Evolutionary conservation across 2,329 filamentous ascomycete genomes (phyloP).

Genomic region (Knufia petricola): DNA sequence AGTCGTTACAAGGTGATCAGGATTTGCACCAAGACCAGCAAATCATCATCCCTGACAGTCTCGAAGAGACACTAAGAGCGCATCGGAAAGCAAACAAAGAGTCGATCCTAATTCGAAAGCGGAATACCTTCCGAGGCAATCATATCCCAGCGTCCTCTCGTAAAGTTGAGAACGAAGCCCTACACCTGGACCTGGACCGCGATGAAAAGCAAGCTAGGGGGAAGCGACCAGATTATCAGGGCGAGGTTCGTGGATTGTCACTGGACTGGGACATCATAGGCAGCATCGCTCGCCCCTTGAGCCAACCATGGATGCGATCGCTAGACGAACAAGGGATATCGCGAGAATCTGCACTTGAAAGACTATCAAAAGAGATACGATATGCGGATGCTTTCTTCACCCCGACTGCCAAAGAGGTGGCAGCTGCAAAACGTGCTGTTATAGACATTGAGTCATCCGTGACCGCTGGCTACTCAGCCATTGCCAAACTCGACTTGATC

Average conservation of each 20-base stretch:
- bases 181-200: background rate
- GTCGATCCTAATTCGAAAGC: background rate
- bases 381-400: constrained; percentile 37
- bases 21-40: background rate
- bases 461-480: background rate
- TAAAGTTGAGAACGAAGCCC: background rate
- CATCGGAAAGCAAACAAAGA: constrained; percentile 26
- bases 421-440: constrained; percentile 23
- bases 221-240: constrained; percentile 8
- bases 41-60: constrained; percentile 20
- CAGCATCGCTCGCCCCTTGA: constrained; percentile 8
- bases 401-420: constrained; percentile 35
- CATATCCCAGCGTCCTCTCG: no score
- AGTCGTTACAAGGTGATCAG: background rate
- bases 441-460: constrained; percentile 20
- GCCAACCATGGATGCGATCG: constrained; percentile 29
- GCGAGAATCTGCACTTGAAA: constrained; percentile 21
- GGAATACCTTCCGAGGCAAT: no score
- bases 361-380: constrained; percentile 38
- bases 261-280: constrained; percentile 14
- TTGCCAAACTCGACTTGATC: constrained; percentile 33
- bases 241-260: constrained; percentile 10
- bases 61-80: constrained; percentile 25
- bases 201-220: background rate
- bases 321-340: constrained; percentile 13